Base-by-base conservation (phyloP, 202 grass and related monocot species). In the Panicum virgatum region DNA sequence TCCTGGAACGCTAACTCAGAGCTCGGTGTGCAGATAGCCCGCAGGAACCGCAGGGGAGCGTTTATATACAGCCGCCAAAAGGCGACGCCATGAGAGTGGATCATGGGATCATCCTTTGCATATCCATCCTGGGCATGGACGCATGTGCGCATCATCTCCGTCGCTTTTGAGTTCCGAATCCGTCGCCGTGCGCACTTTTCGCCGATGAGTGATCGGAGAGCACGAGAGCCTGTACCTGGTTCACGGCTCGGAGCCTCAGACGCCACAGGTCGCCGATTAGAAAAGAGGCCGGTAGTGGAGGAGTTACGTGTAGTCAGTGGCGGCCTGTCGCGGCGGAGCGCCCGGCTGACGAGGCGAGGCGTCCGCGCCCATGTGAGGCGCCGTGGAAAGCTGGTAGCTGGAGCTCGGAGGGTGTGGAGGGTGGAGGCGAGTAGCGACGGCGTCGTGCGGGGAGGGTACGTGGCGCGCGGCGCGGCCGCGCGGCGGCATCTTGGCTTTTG, bases 341-440 rank as follows among this genome's bases (percentile, higher is more conserved):
- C 44, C 44, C 42, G 20, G 86, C 54, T 77, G 83, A 89, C 90
- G 57, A 62, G 53, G 65, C 46, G 43, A 68, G 47, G 78, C 62
- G 69, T 50, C 70, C 66, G 89, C 60, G 81, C 60, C 86, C 92
- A 91, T 89, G 92, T 94, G 92, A 75, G 75, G 75, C 85, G 89
- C 76, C 76, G 80, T 89, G 86, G 84, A 91, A 94, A 91, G 86
- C 63, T 34, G 45, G 61, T 20, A 58, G 58, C 5, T 48, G 70
- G 74, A 45, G 19, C 5, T 29, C 16, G 53, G n/a, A 77, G 30
- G 30, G 2, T 1, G 30, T 37, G 15, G 26, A n/a, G 32, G 72
- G 53, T 23, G 85, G 79, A 80, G 69, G 82, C 46, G n/a, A n/a
- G n/a, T n/a, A n/a, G 82, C 46, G 38, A 65, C 73, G 83, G 78